Evolutionary conservation across 2,329 filamentous ascomycete species (phyloP).

Genomic region (Curvularia hawaiiensis): DNA sequence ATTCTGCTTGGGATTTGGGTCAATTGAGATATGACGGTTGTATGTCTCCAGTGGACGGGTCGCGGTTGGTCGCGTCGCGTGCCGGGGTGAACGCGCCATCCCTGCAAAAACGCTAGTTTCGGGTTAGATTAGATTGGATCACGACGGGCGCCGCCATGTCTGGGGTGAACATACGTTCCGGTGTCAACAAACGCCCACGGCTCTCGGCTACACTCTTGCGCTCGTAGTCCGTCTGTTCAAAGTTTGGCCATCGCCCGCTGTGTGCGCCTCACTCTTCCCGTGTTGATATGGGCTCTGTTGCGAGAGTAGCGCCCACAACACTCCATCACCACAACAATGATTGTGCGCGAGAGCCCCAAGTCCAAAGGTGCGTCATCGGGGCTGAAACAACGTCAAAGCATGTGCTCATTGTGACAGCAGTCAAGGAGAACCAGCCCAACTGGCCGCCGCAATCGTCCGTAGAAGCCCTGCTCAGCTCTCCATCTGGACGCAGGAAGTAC

Average conservation of each 20-base stretch:
- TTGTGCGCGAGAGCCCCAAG: conserved; percentile 55
- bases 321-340: conserved; percentile 45
- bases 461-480: conserved; percentile 70
- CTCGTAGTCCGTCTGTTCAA: not conserved
- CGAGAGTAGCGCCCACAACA: conserved; percentile 13
- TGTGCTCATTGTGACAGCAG: conserved; percentile 28
- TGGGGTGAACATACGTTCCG: conserved; percentile 26
- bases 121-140: conserved; percentile 22
- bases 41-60: not conserved
- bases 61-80: conserved; percentile 17
- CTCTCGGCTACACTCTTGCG: conserved; percentile 7
- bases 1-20: not conserved
- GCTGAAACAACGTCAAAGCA: not conserved
- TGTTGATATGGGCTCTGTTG: conserved; percentile 38
- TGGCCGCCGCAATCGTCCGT: conserved; percentile 69
- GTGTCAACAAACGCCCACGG: conserved; percentile 26
- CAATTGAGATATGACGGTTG: not conserved
- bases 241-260: conserved; percentile 1
- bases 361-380: conserved; percentile 42
- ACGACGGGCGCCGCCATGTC: conserved; percentile 3
- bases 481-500: conserved; percentile 77
- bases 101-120: conserved; percentile 33
- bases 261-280: conserved; percentile 11
- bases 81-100: conserved; percentile 31
- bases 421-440: conserved; percentile 48